phyloP scores from a whole-genome alignment of 108 stramenopile species.

The Tribonema minus region DNA sequence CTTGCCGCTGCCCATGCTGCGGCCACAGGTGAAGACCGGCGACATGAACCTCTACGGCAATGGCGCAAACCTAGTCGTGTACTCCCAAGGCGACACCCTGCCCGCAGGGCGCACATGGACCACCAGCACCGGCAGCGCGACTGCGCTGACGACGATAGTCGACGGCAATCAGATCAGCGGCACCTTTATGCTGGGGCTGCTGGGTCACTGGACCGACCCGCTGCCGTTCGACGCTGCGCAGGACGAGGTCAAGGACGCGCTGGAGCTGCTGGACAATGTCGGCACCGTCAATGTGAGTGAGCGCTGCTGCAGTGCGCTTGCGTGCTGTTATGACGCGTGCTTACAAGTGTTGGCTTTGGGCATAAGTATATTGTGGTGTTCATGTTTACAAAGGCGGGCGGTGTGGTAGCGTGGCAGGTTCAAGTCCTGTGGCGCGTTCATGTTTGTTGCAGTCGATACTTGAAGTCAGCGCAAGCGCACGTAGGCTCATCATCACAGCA shows the following conservation, averaged over 20 bases:
- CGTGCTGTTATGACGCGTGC: not conserved
- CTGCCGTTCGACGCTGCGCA: conserved; percentile 67
- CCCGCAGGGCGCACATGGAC: not conserved
- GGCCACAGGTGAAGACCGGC: conserved; percentile 1
- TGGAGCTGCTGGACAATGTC: conserved; percentile 71
- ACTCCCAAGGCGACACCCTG: conserved; percentile 60
- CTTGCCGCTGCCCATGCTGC: too few species aligned
- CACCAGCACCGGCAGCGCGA: not conserved
- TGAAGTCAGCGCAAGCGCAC: too few species aligned
- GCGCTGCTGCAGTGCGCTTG: not conserved
- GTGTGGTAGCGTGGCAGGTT: not conserved
- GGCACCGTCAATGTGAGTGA: conserved; percentile 66
- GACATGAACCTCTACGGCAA: conserved; percentile 54
- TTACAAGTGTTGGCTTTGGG: too few species aligned
- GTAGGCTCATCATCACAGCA: too few species aligned
- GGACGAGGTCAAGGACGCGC: conserved; percentile 57
- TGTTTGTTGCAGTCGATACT: not conserved
- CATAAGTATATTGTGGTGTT: not conserved
- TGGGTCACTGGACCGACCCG: conserved; percentile 59
- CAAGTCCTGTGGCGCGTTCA: not conserved
- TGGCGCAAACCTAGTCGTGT: conserved; percentile 57
- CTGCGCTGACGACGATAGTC: not conserved
- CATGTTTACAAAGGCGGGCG: not conserved
- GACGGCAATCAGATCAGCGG: conserved; percentile 68
- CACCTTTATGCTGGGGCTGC: conserved; percentile 61